phyloP scores from a whole-genome alignment of 345 rosid genomes.

The Rubroshorea leprosula region DNA sequence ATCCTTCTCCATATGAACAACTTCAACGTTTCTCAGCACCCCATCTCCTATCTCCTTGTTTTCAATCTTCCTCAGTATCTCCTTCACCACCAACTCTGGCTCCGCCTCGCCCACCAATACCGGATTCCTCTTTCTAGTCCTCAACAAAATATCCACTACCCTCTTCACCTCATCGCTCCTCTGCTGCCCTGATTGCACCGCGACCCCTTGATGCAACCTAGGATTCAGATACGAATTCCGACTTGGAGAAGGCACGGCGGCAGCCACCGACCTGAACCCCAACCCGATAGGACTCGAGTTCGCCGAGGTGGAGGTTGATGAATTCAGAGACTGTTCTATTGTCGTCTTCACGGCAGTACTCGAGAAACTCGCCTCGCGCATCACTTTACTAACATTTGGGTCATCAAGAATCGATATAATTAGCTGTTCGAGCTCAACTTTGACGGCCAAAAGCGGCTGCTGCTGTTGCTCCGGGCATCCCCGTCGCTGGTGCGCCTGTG shows the following conservation, averaged over 20 bases:
- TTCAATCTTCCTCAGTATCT: conserved; percentile 55
- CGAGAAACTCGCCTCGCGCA: conserved; percentile 97
- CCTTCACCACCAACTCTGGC: conserved; percentile 63
- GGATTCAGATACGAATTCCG: conserved; percentile 75
- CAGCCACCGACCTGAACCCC: conserved; percentile 48
- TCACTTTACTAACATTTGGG: conserved; percentile 93
- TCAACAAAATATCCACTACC: conserved; percentile 58
- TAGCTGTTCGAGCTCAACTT: conserved; percentile 94
- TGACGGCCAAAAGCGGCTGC: conserved; percentile 88
- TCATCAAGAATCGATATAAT: conserved; percentile 99
- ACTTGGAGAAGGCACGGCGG: conserved; percentile 21
- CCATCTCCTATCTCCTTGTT: conserved; percentile 55
- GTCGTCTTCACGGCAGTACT: conserved; percentile 91
- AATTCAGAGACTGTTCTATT: conserved; percentile 73
- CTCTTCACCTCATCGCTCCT: conserved; percentile 59
- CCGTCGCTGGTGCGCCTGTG: conserved; percentile 97
- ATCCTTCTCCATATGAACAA: conserved; percentile 60
- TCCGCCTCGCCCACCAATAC: conserved; percentile 85
- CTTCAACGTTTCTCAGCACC: conserved; percentile 45
- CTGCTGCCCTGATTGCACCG: conserved; percentile 28
- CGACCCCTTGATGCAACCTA: conserved; percentile 53
- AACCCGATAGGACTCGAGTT: conserved; percentile 43
- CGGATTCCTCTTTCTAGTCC: conserved; percentile 70
- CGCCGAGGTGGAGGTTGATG: conserved; percentile 28
- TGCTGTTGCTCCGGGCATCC: conserved; percentile 99